Base-by-base conservation (phyloP, 2,329 filamentous ascomycete species). In the Zasmidium angulare region DNA sequence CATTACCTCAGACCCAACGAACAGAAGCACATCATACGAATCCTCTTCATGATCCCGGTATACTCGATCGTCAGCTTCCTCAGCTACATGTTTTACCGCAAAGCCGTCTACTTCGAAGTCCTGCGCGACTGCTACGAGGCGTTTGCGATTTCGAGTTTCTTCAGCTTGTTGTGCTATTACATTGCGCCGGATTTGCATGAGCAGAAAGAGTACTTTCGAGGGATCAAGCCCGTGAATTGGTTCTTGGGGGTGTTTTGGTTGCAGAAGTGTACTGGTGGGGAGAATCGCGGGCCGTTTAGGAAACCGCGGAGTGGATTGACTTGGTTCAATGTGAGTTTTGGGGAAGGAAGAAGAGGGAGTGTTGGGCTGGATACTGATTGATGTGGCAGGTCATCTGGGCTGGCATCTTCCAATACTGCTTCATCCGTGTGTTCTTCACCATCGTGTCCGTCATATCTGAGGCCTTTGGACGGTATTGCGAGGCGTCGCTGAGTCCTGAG, bases 91-190 rank as follows among this genome's bases (percentile, higher is more conserved):
- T 92, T 84, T 77, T 93, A 95, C 79, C 84, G 82, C 72, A 84
- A 92, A 69, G 86, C 88, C 51, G 84, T 95, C 58, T 96, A 96
- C 77, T 95, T 89, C 73, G 83, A 90, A 70, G 87, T 95, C 54
- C 78, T 93, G 47, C 86, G 89, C 68, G 89, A 95, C 73, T 93
- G 90, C 76, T 96, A 96, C 74, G 91, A 96, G 77, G 90, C 91
- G 11, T 93, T 96, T 69, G 90, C 90, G 58, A 93, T 96, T 64
- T 88, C 89, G 26, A 90, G 89, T 64, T 96, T 96, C 80, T 96
- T 96, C 76, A 86, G 89, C 9, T 80, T 96, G 50, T 78, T 96
- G 70, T 95, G 90, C 73, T 84, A 91, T 70, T 95, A 95, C 74
- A 82, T 91, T 62, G 89, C 88, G 3, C 88, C 89, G 7, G 86